Evolutionary conservation across 2,329 filamentous ascomycete species (phyloP), one percentile per base, ranked within the genome.

Genomic region (Nemania sp.): DNA sequence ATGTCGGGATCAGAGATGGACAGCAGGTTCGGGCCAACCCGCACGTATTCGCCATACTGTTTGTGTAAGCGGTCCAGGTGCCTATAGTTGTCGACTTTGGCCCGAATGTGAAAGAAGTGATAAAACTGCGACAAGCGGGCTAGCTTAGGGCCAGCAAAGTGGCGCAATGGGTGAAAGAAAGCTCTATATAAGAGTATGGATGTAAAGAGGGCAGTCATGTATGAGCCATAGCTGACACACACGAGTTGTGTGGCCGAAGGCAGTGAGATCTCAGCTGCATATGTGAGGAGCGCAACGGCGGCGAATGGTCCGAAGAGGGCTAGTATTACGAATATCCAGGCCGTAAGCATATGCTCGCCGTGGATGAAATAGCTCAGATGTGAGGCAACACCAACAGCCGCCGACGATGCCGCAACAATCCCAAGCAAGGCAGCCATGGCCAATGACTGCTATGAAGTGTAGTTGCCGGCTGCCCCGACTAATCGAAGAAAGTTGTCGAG

Each of bases 1-100:
- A 61, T 24, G 8, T 52, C 57, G 2, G 59, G 56, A 36, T 61
- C 56, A 14, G 56, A 36, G 24, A 61, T 56, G 15, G 59, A 59
- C 4, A 61, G 42, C 11, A 59, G 28, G 33, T 59, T 57, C 5
- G 59, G 59, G 5, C 56, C 59, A 31, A 46, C 56, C 15, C 59
- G 53, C 36, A 61, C 56, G 19, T 59, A 59, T 31, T 57, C 51
- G 28, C 59, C 59, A 31, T 57, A 60, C 40, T 61, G 20, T 6
- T 39, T 9, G 12, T 59, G 59, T 9, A 61, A 22, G 26, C 56
- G 49, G 33, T 59, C 54, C 23, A 61, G 48, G 26, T 57, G 51
- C 19, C 48, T 48, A n/a, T 55, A 59, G 44, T 61, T 57, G 39
- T 59, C 56, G 17, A 53, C 45, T 46, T 60, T 57, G 26, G 49